Evolutionary conservation across 2,329 filamentous ascomycete species (phyloP), one percentile per base, ranked within the genome.

Genomic region (Cryoendolithus antarcticus): DNA sequence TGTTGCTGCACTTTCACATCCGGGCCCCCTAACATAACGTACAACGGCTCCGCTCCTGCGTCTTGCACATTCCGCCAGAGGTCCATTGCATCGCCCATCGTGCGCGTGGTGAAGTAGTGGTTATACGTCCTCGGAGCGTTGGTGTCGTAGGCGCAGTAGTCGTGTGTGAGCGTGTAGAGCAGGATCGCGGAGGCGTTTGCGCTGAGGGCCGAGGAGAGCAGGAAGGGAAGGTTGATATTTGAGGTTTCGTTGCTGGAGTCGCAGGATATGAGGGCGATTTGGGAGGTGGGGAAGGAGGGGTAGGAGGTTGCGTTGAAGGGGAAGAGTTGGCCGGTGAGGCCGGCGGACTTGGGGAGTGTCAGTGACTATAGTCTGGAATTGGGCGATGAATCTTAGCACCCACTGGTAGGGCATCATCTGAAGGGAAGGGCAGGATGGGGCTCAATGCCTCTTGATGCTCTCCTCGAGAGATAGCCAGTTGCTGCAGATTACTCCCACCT

Each of bases 121-220:
- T 8, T 27, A 35, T 54, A 56, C 8, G 15, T 34, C 6, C 33
- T 42, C 27, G 21, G 37, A 28, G 45, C 40, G 13, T 35, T 38
- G 21, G 15, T 40, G 56, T 13, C 81, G 62, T 39, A 64, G 63
- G 55, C 82, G 24, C 24, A 86, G 55, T 66, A 74, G 41, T 69
- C 64, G 8, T 66, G 64, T 5, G 56, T 57, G 3, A 67, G 65
- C 47, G 74, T 82, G 58, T 82, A 89, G 3, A 88, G 63, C 3
- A 89, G 59, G 42, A 86, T 76, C 6, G 77, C 81, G 12, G 60
- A 64, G 4, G 77, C 74, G 6, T 63, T 60, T 30, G 55, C 59
- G 30, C 48, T 37, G 36, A 56, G 58, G 4, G 57, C 62, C 4
- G 60, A 57, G 41, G 66, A 62, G 37, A 84, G 66, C 31, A 67